Evolutionary conservation across 2,329 filamentous ascomycete genomes (phyloP), one percentile per base, ranked within the genome.

Genomic region (Neopestalotiopsis sp.): DNA sequence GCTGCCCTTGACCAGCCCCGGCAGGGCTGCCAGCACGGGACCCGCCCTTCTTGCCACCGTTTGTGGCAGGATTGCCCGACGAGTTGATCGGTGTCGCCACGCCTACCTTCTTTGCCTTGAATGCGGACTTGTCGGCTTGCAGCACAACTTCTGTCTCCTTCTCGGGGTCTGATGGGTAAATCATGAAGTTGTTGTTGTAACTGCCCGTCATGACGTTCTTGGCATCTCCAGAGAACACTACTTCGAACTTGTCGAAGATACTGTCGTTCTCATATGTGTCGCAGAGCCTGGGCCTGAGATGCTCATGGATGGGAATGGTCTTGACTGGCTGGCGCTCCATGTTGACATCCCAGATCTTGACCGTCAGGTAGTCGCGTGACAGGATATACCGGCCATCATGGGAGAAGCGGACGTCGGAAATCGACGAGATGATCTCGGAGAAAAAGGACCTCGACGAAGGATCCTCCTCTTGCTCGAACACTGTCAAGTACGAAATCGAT

Each of bases 161-260:
- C 74, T 95, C 94, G 6, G 95, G 93, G 77, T 98, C 95, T 32
- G 95, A 96, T 4, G 96, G 96, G 81, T 98, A 99, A 78, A 99
- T 99, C 96, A 99, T 99, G 87, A 99, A 98, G 85, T 99, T 99
- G 86, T 99, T 99, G 88, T 99, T 99, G 87, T 99, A 99, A 79
- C 94, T 98, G 75, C 96, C 96, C 5, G 96, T 99, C 96, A 99
- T 99, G 73, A 98, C 96, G 76, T 99, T 98, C 87, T 97, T 97
- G 53, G 94, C 94, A 81, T 98, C 95, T 30, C 96, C 96, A 1
- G 95, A 98, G 84, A 99, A 99, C 66, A 98, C 95, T 57, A 99
- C 96, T 83, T 99, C 96, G 74, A 99, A 99, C 82, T 99, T 99
- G 89, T 99, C 96, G 79, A 99, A 99, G 78, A 99, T 99, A 81